Conservation (phyloP, 2,329 filamentous ascomycete genomes). For the Alternaria sp. region DNA sequence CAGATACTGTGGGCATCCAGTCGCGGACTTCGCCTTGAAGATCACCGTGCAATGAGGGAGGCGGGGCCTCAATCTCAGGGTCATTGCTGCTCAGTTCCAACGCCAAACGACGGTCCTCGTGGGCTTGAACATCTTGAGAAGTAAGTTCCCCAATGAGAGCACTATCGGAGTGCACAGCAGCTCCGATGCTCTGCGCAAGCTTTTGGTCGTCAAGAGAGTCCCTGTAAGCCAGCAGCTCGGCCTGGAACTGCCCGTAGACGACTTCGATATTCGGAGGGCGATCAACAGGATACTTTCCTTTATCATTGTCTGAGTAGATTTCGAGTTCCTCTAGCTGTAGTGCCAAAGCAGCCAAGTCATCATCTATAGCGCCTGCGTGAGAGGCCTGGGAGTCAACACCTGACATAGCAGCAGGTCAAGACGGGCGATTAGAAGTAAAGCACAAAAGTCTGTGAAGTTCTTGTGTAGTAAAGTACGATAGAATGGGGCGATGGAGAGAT, state of each 20-base stretch:
- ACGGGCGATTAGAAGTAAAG: too few species aligned
- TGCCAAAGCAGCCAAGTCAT: constrained; percentile 36
- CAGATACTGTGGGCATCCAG: constrained; percentile 13
- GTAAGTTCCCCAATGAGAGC: constrained; percentile 23
- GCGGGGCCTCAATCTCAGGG: constrained; percentile 26
- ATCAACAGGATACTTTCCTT: constrained; percentile 32
- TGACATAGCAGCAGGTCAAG: not conserved
- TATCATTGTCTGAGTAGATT: constrained; percentile 7
- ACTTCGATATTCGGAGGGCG: constrained; percentile 30
- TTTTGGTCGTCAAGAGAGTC: constrained; percentile 30
- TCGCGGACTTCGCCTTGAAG: constrained; percentile 1
- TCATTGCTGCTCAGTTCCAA: constrained; percentile 24
- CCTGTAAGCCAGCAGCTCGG: constrained; percentile 25
- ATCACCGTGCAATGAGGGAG: not conserved
- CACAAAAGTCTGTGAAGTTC: not conserved
- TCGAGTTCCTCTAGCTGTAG: constrained; percentile 40
- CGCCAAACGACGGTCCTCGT: constrained; percentile 27
- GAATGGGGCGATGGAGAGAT: not conserved
- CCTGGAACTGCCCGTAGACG: constrained; percentile 27
- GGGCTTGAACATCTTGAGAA: constrained; percentile 22
- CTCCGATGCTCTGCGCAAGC: constrained; percentile 35
- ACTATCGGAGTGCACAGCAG: constrained; percentile 34
- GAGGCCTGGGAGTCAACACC: not conserved
- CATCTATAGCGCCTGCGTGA: constrained; percentile 26
- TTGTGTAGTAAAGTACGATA: not conserved